Evolutionary conservation across 306 rosid genomes (phyloP).

Genomic region (Lathyrus oleraceus): DNA sequence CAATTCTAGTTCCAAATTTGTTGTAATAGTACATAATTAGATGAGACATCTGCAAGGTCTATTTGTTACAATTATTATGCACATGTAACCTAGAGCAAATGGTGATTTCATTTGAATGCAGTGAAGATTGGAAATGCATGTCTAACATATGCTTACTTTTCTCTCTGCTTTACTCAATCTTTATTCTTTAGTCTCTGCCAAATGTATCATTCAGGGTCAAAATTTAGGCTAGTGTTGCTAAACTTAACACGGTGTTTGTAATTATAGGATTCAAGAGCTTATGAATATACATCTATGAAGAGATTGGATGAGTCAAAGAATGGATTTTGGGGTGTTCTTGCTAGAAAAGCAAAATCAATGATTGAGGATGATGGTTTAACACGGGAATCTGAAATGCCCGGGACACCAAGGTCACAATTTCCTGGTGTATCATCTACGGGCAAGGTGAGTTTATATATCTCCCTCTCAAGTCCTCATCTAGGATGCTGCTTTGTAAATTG

Average conservation of each 20-base stretch:
- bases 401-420: constrained; percentile 42
- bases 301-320: constrained; percentile 72
- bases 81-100: constrained; percentile 2
- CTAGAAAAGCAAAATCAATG: constrained; percentile 89
- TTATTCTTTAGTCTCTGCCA: neutral
- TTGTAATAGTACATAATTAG: neutral
- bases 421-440: constrained; percentile 52
- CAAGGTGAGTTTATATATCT: constrained; percentile 59
- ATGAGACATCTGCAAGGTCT: constrained; percentile 19
- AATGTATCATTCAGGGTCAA: constrained; percentile 5
- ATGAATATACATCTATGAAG: constrained; percentile 81
- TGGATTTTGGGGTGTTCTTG: constrained; percentile 90
- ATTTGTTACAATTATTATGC: constrained; percentile 24
- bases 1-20: constrained; percentile 13
- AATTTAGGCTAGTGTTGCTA: constrained; percentile 12
- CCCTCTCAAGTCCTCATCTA: constrained; percentile 19
- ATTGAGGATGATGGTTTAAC: constrained; percentile 68
- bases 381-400: constrained; percentile 49
- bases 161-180: neutral
- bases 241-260: constrained; percentile 28
- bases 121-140: constrained; percentile 25
- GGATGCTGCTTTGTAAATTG: constrained; percentile 15
- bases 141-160: constrained; percentile 1
- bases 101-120: neutral
- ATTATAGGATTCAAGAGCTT: constrained; percentile 54